These are phyloP conservation scores for Ascochyta lentis DNA, from an alignment of 2,329 filamentous ascomycete species.

Conservation along the genomic window DNA sequence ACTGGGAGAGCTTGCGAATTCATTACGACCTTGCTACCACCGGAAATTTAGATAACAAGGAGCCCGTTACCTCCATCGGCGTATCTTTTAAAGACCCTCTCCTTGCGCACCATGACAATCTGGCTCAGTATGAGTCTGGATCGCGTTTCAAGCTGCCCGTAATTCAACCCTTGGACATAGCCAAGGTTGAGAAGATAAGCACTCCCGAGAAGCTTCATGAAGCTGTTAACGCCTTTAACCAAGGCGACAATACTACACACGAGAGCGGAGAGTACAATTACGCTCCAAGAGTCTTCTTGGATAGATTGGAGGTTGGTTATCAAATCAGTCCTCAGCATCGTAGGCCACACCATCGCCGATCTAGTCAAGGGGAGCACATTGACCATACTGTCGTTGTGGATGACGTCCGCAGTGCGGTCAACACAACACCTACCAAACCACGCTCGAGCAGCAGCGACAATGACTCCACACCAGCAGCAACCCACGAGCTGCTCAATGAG, in stretches of 20 bases:
- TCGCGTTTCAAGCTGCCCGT: slow-evolving; percentile 38
- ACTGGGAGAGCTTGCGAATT: slow-evolving; percentile 41
- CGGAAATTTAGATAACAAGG: slow-evolving; percentile 12
- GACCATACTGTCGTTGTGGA: neutral
- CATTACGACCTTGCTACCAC: slow-evolving; percentile 31
- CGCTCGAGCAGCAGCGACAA: neutral
- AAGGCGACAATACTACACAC: neutral
- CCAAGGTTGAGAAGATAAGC: slow-evolving; percentile 10
- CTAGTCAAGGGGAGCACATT: neutral
- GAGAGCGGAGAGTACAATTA: slow-evolving; percentile 25
- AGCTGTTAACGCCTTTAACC: slow-evolving; percentile 21
- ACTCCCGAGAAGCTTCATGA: slow-evolving; percentile 5
- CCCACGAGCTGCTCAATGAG: neutral
- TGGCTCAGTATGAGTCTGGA: slow-evolving; percentile 34
- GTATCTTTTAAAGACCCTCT: slow-evolving; percentile 25
- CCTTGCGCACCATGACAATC: slow-evolving; percentile 17
- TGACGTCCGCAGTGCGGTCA: slow-evolving; percentile 11
- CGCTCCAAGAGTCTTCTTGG: slow-evolving; percentile 29
- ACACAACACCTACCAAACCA: slow-evolving; percentile 18
- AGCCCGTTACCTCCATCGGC: slow-evolving; percentile 17
- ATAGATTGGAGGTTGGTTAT: slow-evolving; percentile 9
- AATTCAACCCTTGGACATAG: neutral
- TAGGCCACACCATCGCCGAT: neutral
- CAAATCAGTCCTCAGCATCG: neutral
- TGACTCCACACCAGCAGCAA: neutral